A percentile compares a stretch with the other conserved stretches of the same genome.
phyloP scores from a whole-genome alignment of 2,329 filamentous ascomycete genomes.

The Apiospora saccharicola region DNA sequence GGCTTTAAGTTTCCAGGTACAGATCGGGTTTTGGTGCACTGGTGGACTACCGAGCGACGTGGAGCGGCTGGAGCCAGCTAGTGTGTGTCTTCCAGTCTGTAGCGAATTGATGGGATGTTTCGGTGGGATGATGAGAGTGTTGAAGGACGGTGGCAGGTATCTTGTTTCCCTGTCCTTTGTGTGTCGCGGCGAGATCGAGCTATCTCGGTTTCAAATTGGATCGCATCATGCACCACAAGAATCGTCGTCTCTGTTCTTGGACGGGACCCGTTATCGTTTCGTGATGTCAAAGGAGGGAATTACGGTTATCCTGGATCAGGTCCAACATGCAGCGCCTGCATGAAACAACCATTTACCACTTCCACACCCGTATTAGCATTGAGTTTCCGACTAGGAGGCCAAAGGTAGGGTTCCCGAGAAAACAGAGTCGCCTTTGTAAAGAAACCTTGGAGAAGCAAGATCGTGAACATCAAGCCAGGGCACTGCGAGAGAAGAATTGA shows the following conservation, averaged over 20 bases:
- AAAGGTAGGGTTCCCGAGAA: not conserved
- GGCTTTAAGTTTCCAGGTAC: constrained; percentile 17
- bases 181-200: constrained; percentile 44
- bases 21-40: constrained; percentile 8
- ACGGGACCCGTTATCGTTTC: constrained; percentile 14
- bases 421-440: constrained; percentile 1
- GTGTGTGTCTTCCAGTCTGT: constrained; percentile 6
- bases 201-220: constrained; percentile 48
- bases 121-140: constrained; percentile 1
- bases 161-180: constrained; percentile 39
- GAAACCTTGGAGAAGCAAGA: constrained; percentile 18
- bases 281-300: constrained; percentile 15
- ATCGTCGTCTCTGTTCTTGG: not conserved
- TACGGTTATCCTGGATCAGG: constrained; percentile 15
- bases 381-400: constrained; percentile 5
- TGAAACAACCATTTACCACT: constrained; percentile 17
- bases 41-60: constrained; percentile 20
- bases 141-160: constrained; percentile 25
- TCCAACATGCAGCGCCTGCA: constrained; percentile 10
- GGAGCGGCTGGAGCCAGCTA: constrained; percentile 17
- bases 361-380: constrained; percentile 1
- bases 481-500: constrained; percentile 8
- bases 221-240: constrained; percentile 49
- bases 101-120: constrained; percentile 20
- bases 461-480: constrained; percentile 8